phyloP scores from a whole-genome alignment of 169 alveolate species.

The Plasmodium blacklocki region DNA sequence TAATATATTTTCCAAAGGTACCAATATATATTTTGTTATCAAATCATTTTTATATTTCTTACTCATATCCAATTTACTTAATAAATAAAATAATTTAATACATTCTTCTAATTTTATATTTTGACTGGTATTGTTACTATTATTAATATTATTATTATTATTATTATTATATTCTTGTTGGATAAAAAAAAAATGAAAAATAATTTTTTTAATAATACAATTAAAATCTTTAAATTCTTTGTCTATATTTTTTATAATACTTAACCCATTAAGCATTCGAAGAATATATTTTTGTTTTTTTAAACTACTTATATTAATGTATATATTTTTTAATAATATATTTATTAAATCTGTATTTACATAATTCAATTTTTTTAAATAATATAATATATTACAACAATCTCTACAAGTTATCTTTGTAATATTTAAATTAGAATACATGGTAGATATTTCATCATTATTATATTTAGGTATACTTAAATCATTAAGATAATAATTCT shows the following conservation, averaged over 20 bases:
- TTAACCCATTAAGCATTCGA: conserved; percentile 27
- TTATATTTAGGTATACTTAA: background rate
- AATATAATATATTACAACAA: conserved; percentile 47
- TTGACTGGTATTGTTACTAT: background rate
- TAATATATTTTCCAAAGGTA: conserved; percentile 26
- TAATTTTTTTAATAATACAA: conserved; percentile 27
- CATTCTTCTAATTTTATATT: conserved; percentile 15
- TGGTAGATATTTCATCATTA: background rate
- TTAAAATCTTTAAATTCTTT: conserved; percentile 32
- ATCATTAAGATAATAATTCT: background rate
- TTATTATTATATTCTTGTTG: background rate
- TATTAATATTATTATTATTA: background rate
- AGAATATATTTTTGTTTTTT: conserved; percentile 27
- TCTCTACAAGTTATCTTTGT: conserved; percentile 26
- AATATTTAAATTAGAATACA: background rate
- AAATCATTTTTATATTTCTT: conserved; percentile 15
- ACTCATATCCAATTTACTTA: conserved; percentile 23
- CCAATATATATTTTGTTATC: conserved; percentile 34
- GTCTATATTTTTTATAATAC: conserved; percentile 44
- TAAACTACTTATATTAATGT: conserved; percentile 23
- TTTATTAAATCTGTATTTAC: conserved; percentile 36
- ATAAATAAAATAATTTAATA: conserved; percentile 38
- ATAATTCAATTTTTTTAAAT: conserved; percentile 30
- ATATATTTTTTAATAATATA: conserved; percentile 32
- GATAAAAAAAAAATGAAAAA: conserved; percentile 22